Evolutionary conservation across 345 rosid species (phyloP).

Genomic region (Erodium maritimum): DNA sequence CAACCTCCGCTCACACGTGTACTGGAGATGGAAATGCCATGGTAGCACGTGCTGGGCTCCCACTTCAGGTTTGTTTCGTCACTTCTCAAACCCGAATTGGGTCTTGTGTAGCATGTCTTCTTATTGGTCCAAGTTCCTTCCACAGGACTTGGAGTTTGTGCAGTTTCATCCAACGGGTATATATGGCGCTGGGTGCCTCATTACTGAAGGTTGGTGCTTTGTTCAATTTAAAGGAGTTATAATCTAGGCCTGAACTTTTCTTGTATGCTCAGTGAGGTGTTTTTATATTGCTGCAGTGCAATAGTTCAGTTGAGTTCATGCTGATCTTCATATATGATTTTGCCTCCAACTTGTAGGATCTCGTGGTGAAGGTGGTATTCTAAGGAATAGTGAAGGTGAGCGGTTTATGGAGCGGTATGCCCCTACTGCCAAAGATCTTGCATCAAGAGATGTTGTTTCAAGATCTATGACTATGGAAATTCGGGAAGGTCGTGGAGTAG

Average conservation of each 20-base stretch:
- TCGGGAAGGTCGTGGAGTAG: constrained; percentile 99
- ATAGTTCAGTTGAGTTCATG: constrained; percentile 1
- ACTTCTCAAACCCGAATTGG: constrained; percentile 5
- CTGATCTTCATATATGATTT: background rate
- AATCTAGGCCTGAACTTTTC: background rate
- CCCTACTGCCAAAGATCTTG: constrained; percentile 99
- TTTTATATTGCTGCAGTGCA: background rate
- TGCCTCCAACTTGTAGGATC: constrained; percentile 50
- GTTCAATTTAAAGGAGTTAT: background rate
- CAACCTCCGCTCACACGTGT: constrained; percentile 98
- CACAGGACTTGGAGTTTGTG: constrained; percentile 95
- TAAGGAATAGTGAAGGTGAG: constrained; percentile 94
- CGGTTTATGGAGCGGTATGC: constrained; percentile 99
- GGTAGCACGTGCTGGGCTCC: constrained; percentile 94
- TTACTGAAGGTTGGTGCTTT: constrained; percentile 65
- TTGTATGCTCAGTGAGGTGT: background rate
- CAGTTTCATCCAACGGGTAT: constrained; percentile 98
- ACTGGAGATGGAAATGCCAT: constrained; percentile 98
- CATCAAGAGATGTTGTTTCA: constrained; percentile 98
- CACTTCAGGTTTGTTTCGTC: constrained; percentile 54
- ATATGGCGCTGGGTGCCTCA: constrained; percentile 95
- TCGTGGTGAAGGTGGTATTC: constrained; percentile 99
- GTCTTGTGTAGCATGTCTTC: background rate
- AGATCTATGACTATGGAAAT: constrained; percentile 99
- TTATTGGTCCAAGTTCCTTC: constrained; percentile 5